Conservation (phyloP, 2,329 filamentous ascomycete genomes). For the Sporothrix luriei region DNA sequence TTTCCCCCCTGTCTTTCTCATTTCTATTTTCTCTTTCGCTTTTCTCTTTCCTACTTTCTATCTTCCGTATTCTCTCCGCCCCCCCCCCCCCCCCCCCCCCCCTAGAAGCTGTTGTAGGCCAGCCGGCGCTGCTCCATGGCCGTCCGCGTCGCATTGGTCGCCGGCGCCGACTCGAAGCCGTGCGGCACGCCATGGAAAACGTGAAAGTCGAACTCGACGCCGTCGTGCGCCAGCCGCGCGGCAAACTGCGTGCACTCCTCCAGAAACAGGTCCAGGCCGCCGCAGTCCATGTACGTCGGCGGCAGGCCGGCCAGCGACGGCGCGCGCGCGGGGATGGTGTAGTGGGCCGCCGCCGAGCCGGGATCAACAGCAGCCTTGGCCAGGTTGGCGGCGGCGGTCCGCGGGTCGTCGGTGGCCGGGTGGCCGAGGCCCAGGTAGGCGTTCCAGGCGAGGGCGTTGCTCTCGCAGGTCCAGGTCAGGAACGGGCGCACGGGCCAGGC, state of each 20-base stretch:
- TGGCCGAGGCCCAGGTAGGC: slow-evolving; percentile 38
- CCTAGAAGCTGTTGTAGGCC: slow-evolving; percentile 29
- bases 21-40: not conserved
- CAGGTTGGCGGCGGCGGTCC: slow-evolving; percentile 25
- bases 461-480: slow-evolving; percentile 37
- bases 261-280: slow-evolving; percentile 46
- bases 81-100: too few species aligned
- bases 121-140: slow-evolving; percentile 37
- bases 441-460: slow-evolving; percentile 38
- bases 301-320: slow-evolving; percentile 42
- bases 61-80: too few species aligned
- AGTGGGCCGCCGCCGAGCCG: slow-evolving; percentile 33
- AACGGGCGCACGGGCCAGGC: slow-evolving; percentile 33
- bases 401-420: slow-evolving; percentile 20
- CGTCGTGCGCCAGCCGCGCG: slow-evolving; percentile 41
- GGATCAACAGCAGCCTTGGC: slow-evolving; percentile 27
- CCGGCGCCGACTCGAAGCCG: slow-evolving; percentile 41
- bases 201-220: slow-evolving; percentile 47
- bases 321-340: slow-evolving; percentile 39
- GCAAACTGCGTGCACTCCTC: slow-evolving; percentile 44
- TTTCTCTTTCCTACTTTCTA: too few species aligned
- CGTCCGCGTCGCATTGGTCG: slow-evolving; percentile 34
- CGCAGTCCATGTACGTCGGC: slow-evolving; percentile 46
- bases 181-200: slow-evolving; percentile 48
- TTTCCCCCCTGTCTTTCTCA: too few species aligned